Conservation (phyloP, 805 yeast genomes). For the Saccharomycopsis sp. region DNA sequence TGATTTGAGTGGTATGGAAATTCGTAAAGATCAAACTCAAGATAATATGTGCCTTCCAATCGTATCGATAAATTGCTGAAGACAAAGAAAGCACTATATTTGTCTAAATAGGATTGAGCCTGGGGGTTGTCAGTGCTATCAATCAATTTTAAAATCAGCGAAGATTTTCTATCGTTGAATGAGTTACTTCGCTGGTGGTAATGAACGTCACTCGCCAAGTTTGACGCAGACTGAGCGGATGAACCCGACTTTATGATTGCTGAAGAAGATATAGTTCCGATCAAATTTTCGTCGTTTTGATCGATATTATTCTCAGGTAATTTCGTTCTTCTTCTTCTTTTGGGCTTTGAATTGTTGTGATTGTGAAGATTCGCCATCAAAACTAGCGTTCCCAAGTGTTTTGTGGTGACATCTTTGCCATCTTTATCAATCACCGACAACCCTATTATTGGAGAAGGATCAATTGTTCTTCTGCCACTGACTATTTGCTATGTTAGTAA, state of each 20-base stretch:
- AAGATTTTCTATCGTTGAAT: not conserved
- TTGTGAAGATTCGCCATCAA: constrained; percentile 12
- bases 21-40: constrained; percentile 28
- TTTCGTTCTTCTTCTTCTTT: constrained; percentile 8
- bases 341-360: constrained; percentile 1
- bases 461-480: constrained; percentile 31
- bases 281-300: constrained; percentile 7
- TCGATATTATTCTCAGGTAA: not conserved
- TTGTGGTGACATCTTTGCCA: constrained; percentile 24
- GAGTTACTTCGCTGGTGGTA: not conserved
- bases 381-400: constrained; percentile 6
- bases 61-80: constrained; percentile 29
- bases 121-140: not conserved
- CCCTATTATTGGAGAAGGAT: constrained; percentile 30
- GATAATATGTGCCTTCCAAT: constrained; percentile 28
- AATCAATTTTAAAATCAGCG: constrained; percentile 16
- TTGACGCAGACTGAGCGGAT: constrained; percentile 17
- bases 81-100: constrained; percentile 23
- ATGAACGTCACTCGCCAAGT: not conserved
- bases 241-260: constrained; percentile 21
- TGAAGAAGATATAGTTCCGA: constrained; percentile 23
- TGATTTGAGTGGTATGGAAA: constrained; percentile 9
- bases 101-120: not conserved
- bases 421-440: constrained; percentile 21
- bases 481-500: constrained; percentile 5